Evolutionary conservation across 2,329 filamentous ascomycete species (phyloP).

Genomic region (Nemania sp.): DNA sequence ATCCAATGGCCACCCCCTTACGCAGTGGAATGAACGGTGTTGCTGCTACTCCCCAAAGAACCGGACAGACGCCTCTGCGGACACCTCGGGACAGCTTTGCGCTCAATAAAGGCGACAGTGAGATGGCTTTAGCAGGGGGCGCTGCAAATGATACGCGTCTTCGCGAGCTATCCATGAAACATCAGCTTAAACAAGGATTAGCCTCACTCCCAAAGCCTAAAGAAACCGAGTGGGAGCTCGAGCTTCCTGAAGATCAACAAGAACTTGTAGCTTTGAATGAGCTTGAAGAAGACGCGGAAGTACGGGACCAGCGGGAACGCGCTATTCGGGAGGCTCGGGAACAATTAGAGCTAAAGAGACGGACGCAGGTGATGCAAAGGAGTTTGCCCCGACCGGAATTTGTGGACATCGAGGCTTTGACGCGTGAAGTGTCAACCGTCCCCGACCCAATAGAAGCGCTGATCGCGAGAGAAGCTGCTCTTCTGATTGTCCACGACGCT

Average conservation of each 20-base stretch:
- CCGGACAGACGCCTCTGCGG: constrained; percentile 84
- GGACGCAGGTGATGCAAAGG: constrained; percentile 92
- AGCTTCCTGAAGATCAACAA: constrained; percentile 84
- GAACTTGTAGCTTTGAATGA: constrained; percentile 66
- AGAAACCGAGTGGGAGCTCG: constrained; percentile 93
- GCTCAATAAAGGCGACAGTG: constrained; percentile 78
- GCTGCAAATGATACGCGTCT: constrained; percentile 82
- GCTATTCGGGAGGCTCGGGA: constrained; percentile 78
- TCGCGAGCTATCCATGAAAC: constrained; percentile 75
- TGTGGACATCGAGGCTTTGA: constrained; percentile 77
- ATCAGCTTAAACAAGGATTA: constrained; percentile 78
- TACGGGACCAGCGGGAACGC: constrained; percentile 82
- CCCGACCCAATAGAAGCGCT: constrained; percentile 73
- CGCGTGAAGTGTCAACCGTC: constrained; percentile 71
- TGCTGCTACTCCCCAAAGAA: constrained; percentile 75
- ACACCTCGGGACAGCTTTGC: constrained; percentile 90
- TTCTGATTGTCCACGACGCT: constrained; percentile 86
- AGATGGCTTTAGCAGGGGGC: constrained; percentile 74
- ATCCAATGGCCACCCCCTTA: constrained; percentile 92
- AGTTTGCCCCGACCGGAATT: constrained; percentile 80
- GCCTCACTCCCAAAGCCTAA: constrained; percentile 90
- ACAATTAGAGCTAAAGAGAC: constrained; percentile 82
- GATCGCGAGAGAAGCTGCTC: constrained; percentile 81
- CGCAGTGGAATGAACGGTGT: constrained; percentile 71
- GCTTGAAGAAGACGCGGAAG: constrained; percentile 72